Conservation (phyloP, 257 asterid species). For the Capsicum pubescens region DNA sequence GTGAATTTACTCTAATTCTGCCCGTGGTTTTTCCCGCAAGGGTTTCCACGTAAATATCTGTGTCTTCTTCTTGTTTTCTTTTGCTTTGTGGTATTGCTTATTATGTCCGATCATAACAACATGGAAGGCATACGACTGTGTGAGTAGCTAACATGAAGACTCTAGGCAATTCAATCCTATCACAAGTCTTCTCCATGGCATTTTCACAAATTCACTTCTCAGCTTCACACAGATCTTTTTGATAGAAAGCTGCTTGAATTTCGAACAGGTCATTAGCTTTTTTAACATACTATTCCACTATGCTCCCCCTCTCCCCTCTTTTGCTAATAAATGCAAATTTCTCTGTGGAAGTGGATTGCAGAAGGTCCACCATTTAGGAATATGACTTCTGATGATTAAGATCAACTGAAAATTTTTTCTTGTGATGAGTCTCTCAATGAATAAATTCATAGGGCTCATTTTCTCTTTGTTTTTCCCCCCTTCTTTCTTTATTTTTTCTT, state of each 20-base stretch:
- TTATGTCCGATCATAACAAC: too few species aligned
- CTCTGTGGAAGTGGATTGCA: neutral
- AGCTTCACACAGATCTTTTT: neutral
- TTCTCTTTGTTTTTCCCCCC: too few species aligned
- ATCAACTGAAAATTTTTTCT: neutral
- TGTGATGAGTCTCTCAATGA: neutral
- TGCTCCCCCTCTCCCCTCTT: neutral
- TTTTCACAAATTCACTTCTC: neutral
- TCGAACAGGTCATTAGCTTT: neutral
- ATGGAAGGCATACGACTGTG: too few species aligned
- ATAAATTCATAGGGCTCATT: too few species aligned
- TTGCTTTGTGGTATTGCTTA: too few species aligned
- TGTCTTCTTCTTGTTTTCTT: too few species aligned
- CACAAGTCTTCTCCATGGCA: neutral
- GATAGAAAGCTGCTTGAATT: neutral
- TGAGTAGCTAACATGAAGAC: too few species aligned
- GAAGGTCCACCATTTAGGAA: neutral
- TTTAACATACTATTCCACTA: neutral
- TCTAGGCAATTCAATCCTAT: too few species aligned
- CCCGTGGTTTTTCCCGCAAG: too few species aligned
- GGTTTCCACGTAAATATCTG: too few species aligned
- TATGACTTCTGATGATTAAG: neutral
- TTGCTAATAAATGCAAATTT: neutral
- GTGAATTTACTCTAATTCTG: too few species aligned
- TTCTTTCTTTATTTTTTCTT: neutral